Conservation (phyloP, 1,139 yeast species). For the Pichia sp. region DNA sequence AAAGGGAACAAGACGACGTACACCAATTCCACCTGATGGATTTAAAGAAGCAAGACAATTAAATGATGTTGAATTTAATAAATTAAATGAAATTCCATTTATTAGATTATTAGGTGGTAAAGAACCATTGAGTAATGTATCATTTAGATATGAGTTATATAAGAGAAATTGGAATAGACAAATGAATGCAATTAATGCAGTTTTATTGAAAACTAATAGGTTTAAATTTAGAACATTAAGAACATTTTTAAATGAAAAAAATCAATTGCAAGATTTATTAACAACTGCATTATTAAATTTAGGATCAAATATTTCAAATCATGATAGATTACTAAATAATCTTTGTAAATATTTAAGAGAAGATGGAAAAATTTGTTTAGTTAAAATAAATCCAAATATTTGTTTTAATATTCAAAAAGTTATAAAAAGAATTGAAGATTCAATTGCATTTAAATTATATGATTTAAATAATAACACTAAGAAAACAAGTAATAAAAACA, state of each 20-base stretch:
- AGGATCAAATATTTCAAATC: slow-evolving; percentile 55
- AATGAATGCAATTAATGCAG: slow-evolving; percentile 32
- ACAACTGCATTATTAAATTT: slow-evolving; percentile 43
- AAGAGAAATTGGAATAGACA: slow-evolving; percentile 37
- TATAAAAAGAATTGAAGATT: slow-evolving; percentile 13
- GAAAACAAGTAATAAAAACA: neutral
- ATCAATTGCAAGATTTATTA: slow-evolving; percentile 27
- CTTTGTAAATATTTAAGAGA: slow-evolving; percentile 30
- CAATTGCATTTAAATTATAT: slow-evolving; percentile 10
- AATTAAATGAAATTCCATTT: slow-evolving; percentile 31
- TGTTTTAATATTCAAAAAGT: slow-evolving; percentile 13
- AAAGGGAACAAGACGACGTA: slow-evolving; percentile 8
- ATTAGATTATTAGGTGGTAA: slow-evolving; percentile 35
- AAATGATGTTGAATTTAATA: slow-evolving; percentile 8
- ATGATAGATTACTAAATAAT: slow-evolving; percentile 41
- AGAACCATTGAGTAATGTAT: slow-evolving; percentile 35
- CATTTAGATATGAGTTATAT: slow-evolving; percentile 37
- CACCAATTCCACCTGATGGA: slow-evolving; percentile 4
- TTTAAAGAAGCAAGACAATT: slow-evolving; percentile 20
- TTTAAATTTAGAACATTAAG: slow-evolving; percentile 34
- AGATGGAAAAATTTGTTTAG: slow-evolving; percentile 17
- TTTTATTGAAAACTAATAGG: slow-evolving; percentile 36
- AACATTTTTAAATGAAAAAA: slow-evolving; percentile 26
- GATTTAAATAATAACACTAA: neutral
- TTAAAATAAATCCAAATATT: slow-evolving; percentile 23